A percentile compares a stretch with the other conserved stretches of the same genome.
Evolutionary conservation across 257 asterid genomes (phyloP).

Genomic region (Avicennia marina): DNA sequence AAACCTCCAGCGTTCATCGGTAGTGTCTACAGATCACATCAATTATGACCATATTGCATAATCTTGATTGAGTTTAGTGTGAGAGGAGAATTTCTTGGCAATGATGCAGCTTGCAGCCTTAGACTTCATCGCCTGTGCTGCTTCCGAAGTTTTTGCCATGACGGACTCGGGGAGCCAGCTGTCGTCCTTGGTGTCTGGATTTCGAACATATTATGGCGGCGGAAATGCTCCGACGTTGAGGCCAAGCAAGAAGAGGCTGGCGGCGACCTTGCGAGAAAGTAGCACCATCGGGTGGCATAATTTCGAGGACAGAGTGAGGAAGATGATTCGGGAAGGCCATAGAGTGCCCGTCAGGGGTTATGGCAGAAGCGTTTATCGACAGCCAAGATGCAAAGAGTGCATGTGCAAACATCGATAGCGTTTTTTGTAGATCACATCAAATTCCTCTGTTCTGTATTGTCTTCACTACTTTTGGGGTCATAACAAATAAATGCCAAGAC

Average conservation of each 20-base stretch:
- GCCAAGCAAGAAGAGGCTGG: slow-evolving; percentile 86
- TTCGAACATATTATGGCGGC: slow-evolving; percentile 72
- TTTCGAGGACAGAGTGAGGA: slow-evolving; percentile 54
- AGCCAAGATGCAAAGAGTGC: slow-evolving; percentile 64
- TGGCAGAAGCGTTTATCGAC: slow-evolving; percentile 69
- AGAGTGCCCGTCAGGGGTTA: slow-evolving; percentile 37
- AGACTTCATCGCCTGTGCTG: slow-evolving; percentile 81
- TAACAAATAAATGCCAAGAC: too few species aligned
- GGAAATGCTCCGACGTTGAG: slow-evolving; percentile 74
- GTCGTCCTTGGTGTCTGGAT: slow-evolving; percentile 84
- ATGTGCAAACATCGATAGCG: slow-evolving; percentile 66
- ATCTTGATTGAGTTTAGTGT: too few species aligned
- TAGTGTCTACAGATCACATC: too few species aligned
- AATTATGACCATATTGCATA: too few species aligned
- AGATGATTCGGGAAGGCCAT: slow-evolving; percentile 86
- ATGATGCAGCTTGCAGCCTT: slow-evolving; percentile 92
- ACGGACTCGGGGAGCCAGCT: slow-evolving; percentile 96
- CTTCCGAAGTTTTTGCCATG: slow-evolving; percentile 84
- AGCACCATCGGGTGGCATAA: slow-evolving; percentile 54
- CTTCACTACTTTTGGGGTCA: too few species aligned
- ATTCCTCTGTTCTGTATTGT: too few species aligned
- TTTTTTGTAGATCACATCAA: too few species aligned
- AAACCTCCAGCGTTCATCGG: too few species aligned
- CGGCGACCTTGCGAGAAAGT: slow-evolving; percentile 60
- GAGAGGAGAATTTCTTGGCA: too few species aligned